phyloP scores from a whole-genome alignment of 2,329 filamentous ascomycete species.

The Didymella arachidicola region DNA sequence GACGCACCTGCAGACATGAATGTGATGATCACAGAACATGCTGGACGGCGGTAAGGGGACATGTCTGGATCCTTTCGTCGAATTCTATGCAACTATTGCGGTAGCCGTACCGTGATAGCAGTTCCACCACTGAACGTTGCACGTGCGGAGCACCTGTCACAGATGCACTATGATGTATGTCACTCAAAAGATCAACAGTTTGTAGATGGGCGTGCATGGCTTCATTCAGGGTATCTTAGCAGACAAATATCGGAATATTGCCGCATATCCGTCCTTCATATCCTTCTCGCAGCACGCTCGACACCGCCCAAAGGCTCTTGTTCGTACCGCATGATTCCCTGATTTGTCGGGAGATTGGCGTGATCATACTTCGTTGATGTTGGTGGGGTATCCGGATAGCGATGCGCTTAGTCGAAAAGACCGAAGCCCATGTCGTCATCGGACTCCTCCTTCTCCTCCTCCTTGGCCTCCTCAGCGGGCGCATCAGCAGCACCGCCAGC shows the following conservation, averaged over 20 bases:
- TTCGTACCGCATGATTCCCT: constrained; percentile 45
- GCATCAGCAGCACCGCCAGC: constrained; percentile 62
- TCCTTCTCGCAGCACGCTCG: constrained; percentile 45
- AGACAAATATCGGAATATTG: constrained; percentile 29
- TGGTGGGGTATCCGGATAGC: constrained; percentile 25
- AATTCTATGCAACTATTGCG: too few species aligned
- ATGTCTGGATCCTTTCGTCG: too few species aligned
- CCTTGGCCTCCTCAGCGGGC: constrained; percentile 67
- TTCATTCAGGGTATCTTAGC: constrained; percentile 48
- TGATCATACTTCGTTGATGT: constrained; percentile 41
- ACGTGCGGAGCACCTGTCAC: neutral
- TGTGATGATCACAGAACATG: too few species aligned
- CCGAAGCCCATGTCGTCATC: constrained; percentile 79
- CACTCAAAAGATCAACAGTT: neutral
- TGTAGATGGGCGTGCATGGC: constrained; percentile 43
- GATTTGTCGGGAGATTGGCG: constrained; percentile 39
- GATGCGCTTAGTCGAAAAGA: constrained; percentile 68
- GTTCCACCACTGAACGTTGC: neutral
- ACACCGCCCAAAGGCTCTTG: constrained; percentile 46
- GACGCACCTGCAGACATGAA: too few species aligned
- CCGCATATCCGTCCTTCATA: constrained; percentile 31
- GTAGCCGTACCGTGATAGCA: too few species aligned
- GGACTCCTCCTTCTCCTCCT: constrained; percentile 80
- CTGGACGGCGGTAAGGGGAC: too few species aligned
- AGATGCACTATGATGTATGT: neutral